Base-by-base conservation (phyloP, 768 basidiomycete genomes). In the Mycena sanguinolenta region DNA sequence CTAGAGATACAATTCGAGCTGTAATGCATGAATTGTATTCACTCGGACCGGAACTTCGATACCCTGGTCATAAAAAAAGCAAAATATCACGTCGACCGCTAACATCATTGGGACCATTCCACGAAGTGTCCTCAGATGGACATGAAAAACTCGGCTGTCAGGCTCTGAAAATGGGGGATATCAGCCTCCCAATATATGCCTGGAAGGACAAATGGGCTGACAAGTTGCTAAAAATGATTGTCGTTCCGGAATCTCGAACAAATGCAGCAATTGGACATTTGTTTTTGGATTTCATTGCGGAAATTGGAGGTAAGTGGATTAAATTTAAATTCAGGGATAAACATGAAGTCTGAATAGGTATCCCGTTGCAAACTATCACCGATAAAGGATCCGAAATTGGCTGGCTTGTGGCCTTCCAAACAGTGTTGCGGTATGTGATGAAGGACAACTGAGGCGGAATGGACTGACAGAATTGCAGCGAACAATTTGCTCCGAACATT, bases 361-460 rank as follows among this genome's bases (percentile, higher is more conserved):
- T 80, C n/a, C 28, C 78, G 0, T 54, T 80, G 4, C 79, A 79
- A 58, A 21, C 77, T 27, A 79, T 75, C 8, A 67, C 70, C 21
- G 80, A 80, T 61, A 78, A 78, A 19, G 80, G 80, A 0, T 74
- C 78, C 1, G 80, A 81, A 63, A 74, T 75, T 32, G 79, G 79
- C 0, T 74, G 75, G 65, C 75, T 79, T 58, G 76, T 49, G 49
- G 60, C 60, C 14, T 30, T 61, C 21, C 60, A 61, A 32, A 46
- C 28, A 32, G 46, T 46, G 3, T 30, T 61, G 21, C 44, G 60
- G 60, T 61, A 12, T 7, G 60, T 49, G 44, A 62, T 54, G 14
- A 63, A 62, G 19, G 36, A 32, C 68, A 58, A 36, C 44, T 38
- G 14, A 44, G 27, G 27, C 59, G 32, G 30, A 38, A 6, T 44